Conservation (phyloP, 2,329 filamentous ascomycete species). For the Cytospora leucostoma region DNA sequence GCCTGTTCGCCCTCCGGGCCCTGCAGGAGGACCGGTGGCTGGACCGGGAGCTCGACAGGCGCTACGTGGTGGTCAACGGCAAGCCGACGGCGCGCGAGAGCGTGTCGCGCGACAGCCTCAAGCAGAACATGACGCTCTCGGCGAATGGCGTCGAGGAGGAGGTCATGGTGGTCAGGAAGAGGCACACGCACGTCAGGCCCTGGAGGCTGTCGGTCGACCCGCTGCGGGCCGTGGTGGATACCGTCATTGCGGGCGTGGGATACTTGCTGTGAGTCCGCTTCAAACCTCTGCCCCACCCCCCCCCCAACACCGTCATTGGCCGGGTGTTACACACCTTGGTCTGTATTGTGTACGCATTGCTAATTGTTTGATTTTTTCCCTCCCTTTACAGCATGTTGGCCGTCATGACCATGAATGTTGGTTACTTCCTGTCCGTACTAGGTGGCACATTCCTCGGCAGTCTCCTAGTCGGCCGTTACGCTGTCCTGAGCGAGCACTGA, state of each 20-base stretch:
- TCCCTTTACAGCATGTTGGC: slow-evolving; percentile 77
- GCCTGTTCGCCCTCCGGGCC: slow-evolving; percentile 71
- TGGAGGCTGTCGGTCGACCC: slow-evolving; percentile 84
- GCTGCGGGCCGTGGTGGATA: slow-evolving; percentile 69
- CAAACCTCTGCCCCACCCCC: background rate
- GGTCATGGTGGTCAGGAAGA: slow-evolving; percentile 70
- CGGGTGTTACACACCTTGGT: background rate
- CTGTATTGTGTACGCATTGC: too few species aligned
- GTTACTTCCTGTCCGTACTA: slow-evolving; percentile 75
- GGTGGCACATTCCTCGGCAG: slow-evolving; percentile 84
- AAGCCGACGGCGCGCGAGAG: slow-evolving; percentile 60
- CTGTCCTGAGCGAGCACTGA: slow-evolving; percentile 51
- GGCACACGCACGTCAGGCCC: slow-evolving; percentile 56
- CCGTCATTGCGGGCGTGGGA: slow-evolving; percentile 71
- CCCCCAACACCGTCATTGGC: background rate
- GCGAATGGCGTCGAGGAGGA: slow-evolving; percentile 80
- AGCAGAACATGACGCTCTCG: slow-evolving; percentile 67
- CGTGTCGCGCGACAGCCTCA: slow-evolving; percentile 59
- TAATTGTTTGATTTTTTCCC: background rate
- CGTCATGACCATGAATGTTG: slow-evolving; percentile 82
- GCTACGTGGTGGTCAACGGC: slow-evolving; percentile 75
- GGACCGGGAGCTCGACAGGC: slow-evolving; percentile 69
- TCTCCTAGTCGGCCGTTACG: slow-evolving; percentile 73
- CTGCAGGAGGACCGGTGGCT: slow-evolving; percentile 66
- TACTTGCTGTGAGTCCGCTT: slow-evolving; percentile 75